A percentile compares a stretch with the other conserved stretches of the same genome.
These are phyloP conservation scores for Bathelium albidoporum DNA, from an alignment of 495 filamentous ascomycete species.

Conservation along the genomic window DNA sequence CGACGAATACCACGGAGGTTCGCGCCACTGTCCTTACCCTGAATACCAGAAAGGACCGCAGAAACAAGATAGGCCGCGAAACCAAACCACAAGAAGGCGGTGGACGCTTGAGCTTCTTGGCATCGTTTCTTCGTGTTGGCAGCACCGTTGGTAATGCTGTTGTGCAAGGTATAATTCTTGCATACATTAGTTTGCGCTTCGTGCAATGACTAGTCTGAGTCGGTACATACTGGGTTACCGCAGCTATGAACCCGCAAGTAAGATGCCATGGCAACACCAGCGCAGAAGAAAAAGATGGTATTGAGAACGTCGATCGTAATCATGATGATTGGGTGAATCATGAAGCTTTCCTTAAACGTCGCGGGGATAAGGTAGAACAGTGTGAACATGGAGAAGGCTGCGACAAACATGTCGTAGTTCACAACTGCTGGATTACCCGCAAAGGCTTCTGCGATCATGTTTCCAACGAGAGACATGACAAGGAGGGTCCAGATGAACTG, in stretches of 20 bases:
- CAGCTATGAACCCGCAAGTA: conserved; percentile 51
- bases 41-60: conserved; percentile 41
- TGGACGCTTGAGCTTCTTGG: conserved; percentile 56
- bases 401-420: conserved; percentile 58
- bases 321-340: conserved; percentile 44
- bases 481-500: conserved; percentile 60
- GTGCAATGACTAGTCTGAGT: background rate
- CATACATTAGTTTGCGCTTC: conserved; percentile 6
- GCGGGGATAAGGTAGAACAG: conserved; percentile 53
- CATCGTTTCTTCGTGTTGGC: conserved; percentile 46
- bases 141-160: conserved; percentile 52
- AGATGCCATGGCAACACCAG: conserved; percentile 54
- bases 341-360: conserved; percentile 38
- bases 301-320: conserved; percentile 50
- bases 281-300: conserved; percentile 54
- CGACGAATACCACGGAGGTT: conserved; percentile 38
- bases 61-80: conserved; percentile 51
- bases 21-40: conserved; percentile 23
- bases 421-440: conserved; percentile 46
- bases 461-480: conserved; percentile 55
- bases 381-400: conserved; percentile 55
- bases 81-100: conserved; percentile 64
- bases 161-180: conserved; percentile 46
- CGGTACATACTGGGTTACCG: conserved; percentile 46
- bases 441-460: conserved; percentile 51